Evolutionary conservation across 2,329 filamentous ascomycete species (phyloP), one percentile per base, ranked within the genome.

Genomic region (Aspergillus alliaceus): DNA sequence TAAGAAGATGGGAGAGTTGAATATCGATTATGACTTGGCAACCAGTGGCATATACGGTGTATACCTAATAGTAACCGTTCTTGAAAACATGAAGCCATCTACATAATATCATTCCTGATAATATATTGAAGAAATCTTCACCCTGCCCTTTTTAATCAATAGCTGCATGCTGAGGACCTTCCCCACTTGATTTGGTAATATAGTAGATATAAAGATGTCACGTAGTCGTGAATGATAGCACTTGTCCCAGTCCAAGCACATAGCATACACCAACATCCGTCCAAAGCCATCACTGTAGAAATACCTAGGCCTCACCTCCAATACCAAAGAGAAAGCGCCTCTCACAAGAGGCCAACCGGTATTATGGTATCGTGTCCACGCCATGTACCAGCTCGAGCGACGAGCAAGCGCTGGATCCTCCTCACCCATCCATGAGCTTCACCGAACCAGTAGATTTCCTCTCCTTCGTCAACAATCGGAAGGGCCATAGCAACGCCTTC

Each of bases 311-410:
- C 24, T 44, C 1, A 20, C 22, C 9, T 27, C 40, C n/a, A 39
- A 39, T 2, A 4, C 22, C 22, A 6, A 18, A 9, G 24, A 25
- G 40, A 44, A 44, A 25, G 40, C 22, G 12, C 40, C 40, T 25
- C 61, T n/a, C n/a, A n/a, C 60, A 24, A 59, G 61, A 20, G 59
- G 58, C 20, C 56, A 68, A 0, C 66, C 66, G 2, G 59, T 64
- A 22, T 67, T 64, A 59, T 68, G 66, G 66, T 68, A 69, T 56
- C 61, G 60, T n/a, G 68, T 66, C 2, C 59, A 63, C 22, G 62
- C 60, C 2, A 59, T 69, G 54, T 67, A 67, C n/a, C 59, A 64
- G 46, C 59, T 68, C 3, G 66, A 69, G 35, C 58, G 66, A 9
- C 66, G 66, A 7, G 66, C 27, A 67, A 64, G 44, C 58, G 59